Base-by-base conservation (phyloP, 345 rosid genomes). In the Acer yangbiense region DNA sequence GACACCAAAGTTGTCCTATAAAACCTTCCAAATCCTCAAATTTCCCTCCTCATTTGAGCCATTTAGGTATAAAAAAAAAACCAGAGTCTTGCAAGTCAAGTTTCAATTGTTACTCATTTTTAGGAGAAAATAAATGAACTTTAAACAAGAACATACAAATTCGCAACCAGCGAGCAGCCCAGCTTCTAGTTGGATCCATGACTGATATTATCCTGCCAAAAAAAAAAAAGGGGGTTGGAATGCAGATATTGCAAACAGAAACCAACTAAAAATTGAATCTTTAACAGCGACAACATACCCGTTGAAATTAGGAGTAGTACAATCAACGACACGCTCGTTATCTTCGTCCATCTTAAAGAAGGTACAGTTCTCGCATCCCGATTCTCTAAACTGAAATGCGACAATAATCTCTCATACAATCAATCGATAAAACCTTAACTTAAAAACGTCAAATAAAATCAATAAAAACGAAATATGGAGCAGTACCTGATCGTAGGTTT, bases 161-260 rank as follows among this genome's bases (percentile, higher is more conserved):
- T 80, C 98, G 86, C 80, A 94, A 79, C 99, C 99, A 95, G 55
- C 99, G 92, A 74, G 98, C 99, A 41, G 97, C 97, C 99, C 97
- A 96, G 79, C 97, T 94, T 84, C 98, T 88, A 75, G 76, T 74
- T 16, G 97, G 99, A 80, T 96, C 99, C 97, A 94, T 94, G 72
- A 96, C 95, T 77, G 99, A 90, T 82, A 96, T 94, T 77, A 94
- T 92, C 79, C 99, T 92, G 78, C 80, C 25, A 60, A 75, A 21
- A 69, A 76, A 43, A 1, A 13, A 48, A 55, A 7, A 2, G 35
- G 50, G 9, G 35, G 50, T 72, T 57, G 6, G 8, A 7, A n/a
- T 52, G 4, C 35, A 21, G 18, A 35, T 44, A 44, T 25, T 46
- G 17, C 10, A 16, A 1, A 27, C 13, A 46, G 21, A 32, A 62